These are phyloP conservation scores for Grifola frondosa DNA, from an alignment of 1,284 basidiomycete genomes.

Conservation along the genomic window DNA sequence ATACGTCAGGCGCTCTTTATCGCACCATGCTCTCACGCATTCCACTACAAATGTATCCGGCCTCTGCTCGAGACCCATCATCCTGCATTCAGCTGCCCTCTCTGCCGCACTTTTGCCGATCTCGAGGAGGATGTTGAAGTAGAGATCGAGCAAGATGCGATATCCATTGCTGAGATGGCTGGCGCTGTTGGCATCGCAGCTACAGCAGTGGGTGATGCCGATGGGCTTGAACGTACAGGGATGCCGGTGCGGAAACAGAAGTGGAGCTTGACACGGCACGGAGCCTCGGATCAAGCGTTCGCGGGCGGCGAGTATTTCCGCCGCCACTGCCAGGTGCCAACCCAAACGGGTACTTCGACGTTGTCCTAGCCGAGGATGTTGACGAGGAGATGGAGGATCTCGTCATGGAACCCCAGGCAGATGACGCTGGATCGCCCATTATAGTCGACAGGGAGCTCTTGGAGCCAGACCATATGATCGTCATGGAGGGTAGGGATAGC, in stretches of 20 bases:
- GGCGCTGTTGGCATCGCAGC: slow-evolving; percentile 15
- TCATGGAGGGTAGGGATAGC: slow-evolving; percentile 19
- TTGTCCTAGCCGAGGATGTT: slow-evolving; percentile 26
- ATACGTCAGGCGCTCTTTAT: slow-evolving; percentile 98
- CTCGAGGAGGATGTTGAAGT: slow-evolving; percentile 98
- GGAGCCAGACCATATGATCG: slow-evolving; percentile 17
- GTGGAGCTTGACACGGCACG: slow-evolving; percentile 46
- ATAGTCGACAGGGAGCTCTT: slow-evolving; percentile 20
- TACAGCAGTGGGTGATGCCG: slow-evolving; percentile 19
- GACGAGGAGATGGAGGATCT: slow-evolving; percentile 34
- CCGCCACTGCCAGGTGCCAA: slow-evolving; percentile 6
- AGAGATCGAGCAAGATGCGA: slow-evolving; percentile 59
- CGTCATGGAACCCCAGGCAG: slow-evolving; percentile 29
- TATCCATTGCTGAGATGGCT: slow-evolving; percentile 30
- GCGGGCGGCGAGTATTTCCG: slow-evolving; percentile 15
- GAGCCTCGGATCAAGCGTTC: slow-evolving; percentile 17
- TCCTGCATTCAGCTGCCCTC: slow-evolving; percentile 92
- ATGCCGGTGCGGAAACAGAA: slow-evolving; percentile 55
- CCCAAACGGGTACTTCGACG: slow-evolving; percentile 12
- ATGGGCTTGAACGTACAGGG: slow-evolving; percentile 29
- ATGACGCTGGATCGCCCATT: slow-evolving; percentile 26
- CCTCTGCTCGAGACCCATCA: slow-evolving; percentile 87
- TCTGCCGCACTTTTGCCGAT: slow-evolving; percentile 92
- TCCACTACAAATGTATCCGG: slow-evolving; percentile 98
- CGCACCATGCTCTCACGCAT: slow-evolving; percentile 94